Base-by-base conservation (phyloP, 495 filamentous ascomycete species). In the Staphylotrichum tortipilum region DNA sequence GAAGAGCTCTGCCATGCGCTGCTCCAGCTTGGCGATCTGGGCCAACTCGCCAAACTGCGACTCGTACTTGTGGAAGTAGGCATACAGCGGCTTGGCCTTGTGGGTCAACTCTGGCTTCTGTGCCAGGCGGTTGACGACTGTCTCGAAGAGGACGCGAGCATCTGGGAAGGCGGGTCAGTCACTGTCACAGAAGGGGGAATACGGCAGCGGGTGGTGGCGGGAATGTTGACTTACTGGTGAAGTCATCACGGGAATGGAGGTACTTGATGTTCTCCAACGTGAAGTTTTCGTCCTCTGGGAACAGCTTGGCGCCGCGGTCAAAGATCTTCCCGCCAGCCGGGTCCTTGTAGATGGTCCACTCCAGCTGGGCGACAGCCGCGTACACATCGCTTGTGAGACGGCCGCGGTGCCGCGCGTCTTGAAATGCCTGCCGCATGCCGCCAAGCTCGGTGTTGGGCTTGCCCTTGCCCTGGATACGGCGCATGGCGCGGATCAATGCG, bases 321-420 rank as follows among this genome's bases (percentile, higher is more conserved):
- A 95, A 97, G 47, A 98, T 96, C 67, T 88, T 94, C 26, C 84
- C 85, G 6, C 88, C 91, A 0, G 90, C 85, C 3, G 81, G 79
- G 50, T 97, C 92, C 58, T 94, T 89, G 65, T 98, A 98, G 55
- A 92, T 92, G 58, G 89, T 83, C 65, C 92, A 90, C 58, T 98
- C 92, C 57, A 97, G 85, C 47, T 94, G 75, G 22, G 92, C 91
- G 59, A 82, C 85, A 7, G 87, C 91, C 47, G 94, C 83, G 61
- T 97, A 98, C 17, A 95, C 88, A 65, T 95, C 92, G 54, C 86
- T 89, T 15, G 84, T 94, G 28, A 98, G 79, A 23, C 87, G 83
- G 21, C 92, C 92, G 50, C 81, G 78, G 52, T 82, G 83, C 14
- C 92, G 78, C 43, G 92, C 88, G 65, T 97, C 89, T 8, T 79